Evolutionary conservation across 202 grass and related monocot species (phyloP), one percentile per base, ranked within the genome.

Genomic region (Elaeis oleifera): DNA sequence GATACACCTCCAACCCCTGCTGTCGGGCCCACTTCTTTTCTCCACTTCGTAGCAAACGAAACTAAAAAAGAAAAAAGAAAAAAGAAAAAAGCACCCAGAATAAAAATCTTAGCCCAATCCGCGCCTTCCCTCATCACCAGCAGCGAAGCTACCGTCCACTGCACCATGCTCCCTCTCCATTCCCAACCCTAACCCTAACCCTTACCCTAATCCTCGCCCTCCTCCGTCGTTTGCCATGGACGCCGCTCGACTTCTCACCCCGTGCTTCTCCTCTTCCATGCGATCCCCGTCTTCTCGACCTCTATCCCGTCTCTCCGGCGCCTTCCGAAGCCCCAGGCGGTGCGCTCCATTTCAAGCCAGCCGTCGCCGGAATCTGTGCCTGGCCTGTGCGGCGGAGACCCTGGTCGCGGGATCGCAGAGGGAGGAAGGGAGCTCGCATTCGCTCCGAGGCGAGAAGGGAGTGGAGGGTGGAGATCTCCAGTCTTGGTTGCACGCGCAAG

Each of bases 401-500:
- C 72, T 96, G 19, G 65, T 91, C 53, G 79, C 75, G 1, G 27
- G 68, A 13, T 66, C 77, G 18, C 61, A 53, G 2, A 13, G 53
- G 19, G 55, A 71, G 21, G 64, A 84, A 18, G 71, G 65, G 32
- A 78, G 73, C 57, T 50, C 66, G 21, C 78, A 80, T 16, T 59
- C 72, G 0, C 25, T 55, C 27, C 51, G 24, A 26, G 25, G 22
- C n/a, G 28, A 23, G 13, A 63, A 63, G 18, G 50, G 23, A 6
- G 49, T 74, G 24, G 73, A 69, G 36, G 49, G 67, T 26, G 73
- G 73, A 31, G 78, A 90, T 39, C 86, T 97, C 19, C 71, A 75
- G 24, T 75, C 74, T 20, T 97, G 94, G 94, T 72, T 97, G 69
- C 64, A 73, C 53, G 59, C 50, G 15, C 64, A 83, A 3, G 88